Base-by-base conservation (phyloP, 768 basidiomycete species). In the Psilocybe cyanescens region DNA sequence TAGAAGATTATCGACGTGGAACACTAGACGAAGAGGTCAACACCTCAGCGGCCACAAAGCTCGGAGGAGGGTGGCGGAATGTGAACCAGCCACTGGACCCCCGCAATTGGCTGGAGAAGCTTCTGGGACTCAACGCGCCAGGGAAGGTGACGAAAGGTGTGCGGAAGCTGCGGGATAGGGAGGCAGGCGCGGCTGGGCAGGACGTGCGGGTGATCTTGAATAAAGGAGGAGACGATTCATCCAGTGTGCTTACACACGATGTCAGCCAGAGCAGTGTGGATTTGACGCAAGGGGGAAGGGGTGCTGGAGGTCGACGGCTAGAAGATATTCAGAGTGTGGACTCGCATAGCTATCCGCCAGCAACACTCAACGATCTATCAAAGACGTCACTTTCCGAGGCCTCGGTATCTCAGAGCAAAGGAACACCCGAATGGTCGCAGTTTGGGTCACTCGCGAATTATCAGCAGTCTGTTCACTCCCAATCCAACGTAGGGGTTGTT, bases 1-100 rank as follows among this genome's bases (percentile, higher is more conserved):
- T 98, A 35, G 97, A 99, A 76, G 97, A 99, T 75, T 96, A 94
- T 72, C 88, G 96, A n/a, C 88, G 97, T 54, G 91, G 90, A 8
- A 68, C 75, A 8, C 81, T 96, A 44, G 97, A 99, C 72, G 91
- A 97, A 62, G 88, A 95, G 69, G 96, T 98, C 66, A 99, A 99
- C 78, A 97, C 88, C 56, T 95, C 92, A 0, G 93, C 96, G 3
- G 89, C 91, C 11, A 98, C 95, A 1, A 93, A 93, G 65, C 85
- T 99, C 9, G 88, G 87, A 5, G 85, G 91, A 46, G 76, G 78
- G 41, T 97, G 94, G 94, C 82, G 81, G 58, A 99, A 99, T 72
- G 86, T 95, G 24, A 99, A 99, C 69, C 89, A 90, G 60, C 91
- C 90, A 0, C 78, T 73, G 3, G 95, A 97, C 72, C 81, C 90